phyloP scores from a whole-genome alignment of 2,329 filamentous ascomycete genomes.

The Pleurostoma richardsiae region DNA sequence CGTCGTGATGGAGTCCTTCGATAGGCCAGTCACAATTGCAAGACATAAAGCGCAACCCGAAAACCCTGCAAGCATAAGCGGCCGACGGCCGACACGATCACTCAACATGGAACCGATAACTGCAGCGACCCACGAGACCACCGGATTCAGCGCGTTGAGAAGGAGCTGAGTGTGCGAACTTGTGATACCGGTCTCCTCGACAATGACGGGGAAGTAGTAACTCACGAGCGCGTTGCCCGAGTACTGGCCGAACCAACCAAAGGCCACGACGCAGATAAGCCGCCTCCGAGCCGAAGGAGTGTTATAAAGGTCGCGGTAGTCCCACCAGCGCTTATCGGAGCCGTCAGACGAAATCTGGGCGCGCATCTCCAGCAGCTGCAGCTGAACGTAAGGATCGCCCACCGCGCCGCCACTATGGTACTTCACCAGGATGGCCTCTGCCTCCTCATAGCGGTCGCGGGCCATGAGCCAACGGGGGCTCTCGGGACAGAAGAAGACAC shows the following conservation, averaged over 20 bases:
- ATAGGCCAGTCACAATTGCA: slow-evolving; percentile 39
- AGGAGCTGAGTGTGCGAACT: slow-evolving; percentile 31
- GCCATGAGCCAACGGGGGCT: slow-evolving; percentile 36
- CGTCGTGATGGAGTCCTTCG: slow-evolving; percentile 24
- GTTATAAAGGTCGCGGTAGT: slow-evolving; percentile 39
- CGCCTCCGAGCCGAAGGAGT: slow-evolving; percentile 42
- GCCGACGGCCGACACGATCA: slow-evolving; percentile 40
- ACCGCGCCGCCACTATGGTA: slow-evolving; percentile 37
- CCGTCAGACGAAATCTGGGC: slow-evolving; percentile 37
- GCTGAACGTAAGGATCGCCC: slow-evolving; percentile 29
- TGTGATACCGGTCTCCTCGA: slow-evolving; percentile 30
- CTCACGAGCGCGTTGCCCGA: slow-evolving; percentile 43
- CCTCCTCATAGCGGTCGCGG: slow-evolving; percentile 32
- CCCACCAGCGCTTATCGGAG: slow-evolving; percentile 41
- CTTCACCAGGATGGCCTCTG: slow-evolving; percentile 31
- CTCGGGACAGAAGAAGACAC: slow-evolving; percentile 33
- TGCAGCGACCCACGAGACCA: slow-evolving; percentile 38
- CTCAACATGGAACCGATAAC: slow-evolving; percentile 34
- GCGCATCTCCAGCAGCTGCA: slow-evolving; percentile 36
- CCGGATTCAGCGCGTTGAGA: slow-evolving; percentile 41
- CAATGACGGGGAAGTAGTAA: slow-evolving; percentile 46
- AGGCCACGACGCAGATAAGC: slow-evolving; percentile 42
- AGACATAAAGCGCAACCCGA: slow-evolving; percentile 33
- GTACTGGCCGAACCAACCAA: slow-evolving; percentile 45
- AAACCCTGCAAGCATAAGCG: slow-evolving; percentile 38